Evolutionary conservation across 1,284 basidiomycete species (phyloP).

Genomic region (Rhodotorula sp.): DNA sequence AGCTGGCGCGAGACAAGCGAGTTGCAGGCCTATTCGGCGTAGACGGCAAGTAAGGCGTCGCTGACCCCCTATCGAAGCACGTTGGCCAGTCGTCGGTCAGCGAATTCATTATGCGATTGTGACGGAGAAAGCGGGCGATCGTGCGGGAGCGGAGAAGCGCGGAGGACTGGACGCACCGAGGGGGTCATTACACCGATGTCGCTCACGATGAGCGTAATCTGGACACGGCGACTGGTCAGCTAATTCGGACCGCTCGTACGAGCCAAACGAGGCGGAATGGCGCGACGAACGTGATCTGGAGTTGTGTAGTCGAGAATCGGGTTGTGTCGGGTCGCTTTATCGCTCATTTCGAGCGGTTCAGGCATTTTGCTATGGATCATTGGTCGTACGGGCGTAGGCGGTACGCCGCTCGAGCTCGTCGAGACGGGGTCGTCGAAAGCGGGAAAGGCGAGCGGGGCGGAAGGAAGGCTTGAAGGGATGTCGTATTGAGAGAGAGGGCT

Average conservation of each 20-base stretch:
- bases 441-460: conserved; percentile 35
- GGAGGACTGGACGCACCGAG: conserved; percentile 54
- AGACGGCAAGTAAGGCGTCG: conserved; percentile 36
- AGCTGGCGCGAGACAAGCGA: background rate
- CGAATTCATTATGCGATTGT: no score
- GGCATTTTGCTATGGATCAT: conserved; percentile 41
- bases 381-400: conserved; percentile 38
- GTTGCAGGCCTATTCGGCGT: conserved; percentile 22
- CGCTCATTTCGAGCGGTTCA: conserved; percentile 48
- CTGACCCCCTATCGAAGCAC: conserved; percentile 26
- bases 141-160: background rate
- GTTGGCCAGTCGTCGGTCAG: background rate
- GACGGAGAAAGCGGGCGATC: background rate
- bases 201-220: conserved; percentile 81
- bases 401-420: conserved; percentile 44
- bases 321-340: conserved; percentile 51
- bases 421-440: conserved; percentile 40
- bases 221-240: no score
- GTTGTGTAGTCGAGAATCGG: conserved; percentile 55
- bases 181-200: conserved; percentile 90
- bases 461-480: conserved; percentile 59
- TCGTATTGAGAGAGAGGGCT: conserved; percentile 91
- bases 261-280: background rate
- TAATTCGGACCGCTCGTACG: background rate
- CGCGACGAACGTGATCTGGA: conserved; percentile 40